A percentile compares a stretch with the other conserved stretches of the same genome.
Conservation (phyloP, 805 yeast genomes). For the Spathaspora sp. region DNA sequence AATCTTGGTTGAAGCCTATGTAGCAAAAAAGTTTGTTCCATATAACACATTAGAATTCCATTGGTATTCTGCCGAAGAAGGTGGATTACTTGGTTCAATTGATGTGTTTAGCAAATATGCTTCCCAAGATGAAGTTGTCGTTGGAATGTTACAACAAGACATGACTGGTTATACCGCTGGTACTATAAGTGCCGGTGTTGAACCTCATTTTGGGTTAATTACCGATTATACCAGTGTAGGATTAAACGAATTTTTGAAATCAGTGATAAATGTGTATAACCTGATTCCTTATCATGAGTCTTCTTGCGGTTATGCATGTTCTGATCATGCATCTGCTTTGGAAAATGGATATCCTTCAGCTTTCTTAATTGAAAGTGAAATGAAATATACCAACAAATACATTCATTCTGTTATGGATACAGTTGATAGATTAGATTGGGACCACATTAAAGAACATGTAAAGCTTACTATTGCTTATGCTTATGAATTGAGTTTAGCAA, state of each 20-base stretch:
- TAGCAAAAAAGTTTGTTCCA: slow-evolving; percentile 43
- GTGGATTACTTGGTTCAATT: slow-evolving; percentile 81
- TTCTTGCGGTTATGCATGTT: slow-evolving; percentile 86
- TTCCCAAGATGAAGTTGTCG: slow-evolving; percentile 47
- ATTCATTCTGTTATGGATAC: slow-evolving; percentile 82
- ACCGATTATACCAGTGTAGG: slow-evolving; percentile 59
- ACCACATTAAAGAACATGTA: slow-evolving; percentile 77
- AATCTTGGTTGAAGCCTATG: slow-evolving; percentile 42
- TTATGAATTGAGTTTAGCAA: slow-evolving; percentile 57
- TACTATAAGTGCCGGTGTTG: slow-evolving; percentile 45
- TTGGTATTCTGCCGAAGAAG: slow-evolving; percentile 94
- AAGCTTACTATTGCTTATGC: slow-evolving; percentile 73
- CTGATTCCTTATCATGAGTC: slow-evolving; percentile 70
- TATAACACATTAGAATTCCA: slow-evolving; percentile 84
- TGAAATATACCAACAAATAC: slow-evolving; percentile 59
- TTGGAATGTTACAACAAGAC: slow-evolving; percentile 90
- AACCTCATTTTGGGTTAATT: slow-evolving; percentile 76
- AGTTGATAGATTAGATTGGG: slow-evolving; percentile 71
- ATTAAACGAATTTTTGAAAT: slow-evolving; percentile 59
- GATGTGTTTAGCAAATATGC: slow-evolving; percentile 64
- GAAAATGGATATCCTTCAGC: slow-evolving; percentile 82
- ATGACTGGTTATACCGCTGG: slow-evolving; percentile 79
- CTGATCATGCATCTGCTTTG: slow-evolving; percentile 86
- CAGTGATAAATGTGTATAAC: slow-evolving; percentile 60
- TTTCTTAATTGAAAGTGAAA: slow-evolving; percentile 75